Conservation (phyloP, 352 stramenopile species). For the Phytophthora capsici region DNA sequence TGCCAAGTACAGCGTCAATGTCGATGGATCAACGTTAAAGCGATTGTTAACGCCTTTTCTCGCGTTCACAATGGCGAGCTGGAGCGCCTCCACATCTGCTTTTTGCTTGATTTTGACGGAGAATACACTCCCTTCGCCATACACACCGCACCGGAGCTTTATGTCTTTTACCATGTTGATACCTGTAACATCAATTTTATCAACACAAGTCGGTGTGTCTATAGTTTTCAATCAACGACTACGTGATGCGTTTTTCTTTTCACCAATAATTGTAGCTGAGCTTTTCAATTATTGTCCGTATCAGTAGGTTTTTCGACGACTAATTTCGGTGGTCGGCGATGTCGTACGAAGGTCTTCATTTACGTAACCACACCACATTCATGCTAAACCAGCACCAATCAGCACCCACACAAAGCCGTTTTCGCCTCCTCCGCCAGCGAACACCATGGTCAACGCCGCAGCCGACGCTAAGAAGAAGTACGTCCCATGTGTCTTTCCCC, state of each 20-base stretch:
- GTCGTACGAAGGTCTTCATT: background rate
- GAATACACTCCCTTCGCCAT: conserved; percentile 36
- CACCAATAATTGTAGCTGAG: too few relatives aligned
- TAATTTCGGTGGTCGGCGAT: background rate
- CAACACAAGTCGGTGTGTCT: too few relatives aligned
- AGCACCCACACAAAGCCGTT: conserved; percentile 27
- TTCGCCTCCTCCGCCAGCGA: conserved; percentile 11
- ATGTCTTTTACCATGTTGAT: too few relatives aligned
- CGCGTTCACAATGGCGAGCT: conserved; percentile 13
- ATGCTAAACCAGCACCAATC: conserved; percentile 27
- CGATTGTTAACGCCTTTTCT: background rate
- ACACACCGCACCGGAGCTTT: conserved; percentile 19
- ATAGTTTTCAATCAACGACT: too few relatives aligned
- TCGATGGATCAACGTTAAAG: background rate
- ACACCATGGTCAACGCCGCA: conserved; percentile 68
- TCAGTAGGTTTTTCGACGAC: too few relatives aligned
- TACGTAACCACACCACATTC: conserved; percentile 1
- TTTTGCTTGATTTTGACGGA: conserved; percentile 25
- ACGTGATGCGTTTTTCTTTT: too few relatives aligned
- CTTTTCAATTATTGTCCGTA: too few relatives aligned
- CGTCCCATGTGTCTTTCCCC: conserved; percentile 15
- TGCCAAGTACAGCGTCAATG: conserved; percentile 33
- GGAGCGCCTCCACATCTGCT: conserved; percentile 32
- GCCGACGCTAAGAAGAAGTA: conserved; percentile 89
- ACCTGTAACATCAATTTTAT: too few relatives aligned